These are phyloP conservation scores for Choricystis sp. DNA, from an alignment of 139 green algal genomes.

Conservation along the genomic window DNA sequence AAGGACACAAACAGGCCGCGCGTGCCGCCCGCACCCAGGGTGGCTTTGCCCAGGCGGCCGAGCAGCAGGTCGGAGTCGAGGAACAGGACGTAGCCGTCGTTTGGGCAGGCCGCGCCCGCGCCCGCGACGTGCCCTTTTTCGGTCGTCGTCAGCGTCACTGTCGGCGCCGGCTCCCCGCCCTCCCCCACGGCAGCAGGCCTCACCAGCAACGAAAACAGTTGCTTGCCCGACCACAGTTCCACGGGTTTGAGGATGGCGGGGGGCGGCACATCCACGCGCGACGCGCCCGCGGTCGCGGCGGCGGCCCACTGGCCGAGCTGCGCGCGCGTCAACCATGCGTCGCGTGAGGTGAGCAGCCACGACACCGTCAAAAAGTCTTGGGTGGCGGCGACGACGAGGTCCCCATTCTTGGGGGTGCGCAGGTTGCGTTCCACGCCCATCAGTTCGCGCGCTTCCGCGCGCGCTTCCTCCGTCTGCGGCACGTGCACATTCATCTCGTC, in stretches of 20 bases:
- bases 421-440: constrained; percentile 90
- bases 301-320: constrained; percentile 51
- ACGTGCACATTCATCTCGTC: constrained; percentile 99
- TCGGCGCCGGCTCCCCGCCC: too few relatives aligned
- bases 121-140: constrained; percentile 65
- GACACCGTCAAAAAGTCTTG: constrained; percentile 95
- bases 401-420: constrained; percentile 90
- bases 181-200: constrained; percentile 27
- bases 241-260: constrained; percentile 68
- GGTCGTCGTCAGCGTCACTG: constrained; percentile 64
- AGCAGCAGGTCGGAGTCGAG: constrained; percentile 76
- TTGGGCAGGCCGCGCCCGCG: constrained; percentile 25
- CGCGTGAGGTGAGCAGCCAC: constrained; percentile 77
- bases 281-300: constrained; percentile 43
- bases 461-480: constrained; percentile 90
- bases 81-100: constrained; percentile 84
- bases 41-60: constrained; percentile 84
- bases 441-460: constrained; percentile 74
- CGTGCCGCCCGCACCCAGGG: constrained; percentile 78
- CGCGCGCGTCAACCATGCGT: constrained; percentile 49
- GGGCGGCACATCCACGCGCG: constrained; percentile 42
- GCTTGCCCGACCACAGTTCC: constrained; percentile 97
- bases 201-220: constrained; percentile 77
- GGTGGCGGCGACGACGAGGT: constrained; percentile 85
- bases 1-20: constrained; percentile 74